A percentile compares a stretch with the other conserved stretches of the same genome.
Conservation (phyloP, 2,329 filamentous ascomycete genomes). For the Aspergillus costaricaensis region DNA sequence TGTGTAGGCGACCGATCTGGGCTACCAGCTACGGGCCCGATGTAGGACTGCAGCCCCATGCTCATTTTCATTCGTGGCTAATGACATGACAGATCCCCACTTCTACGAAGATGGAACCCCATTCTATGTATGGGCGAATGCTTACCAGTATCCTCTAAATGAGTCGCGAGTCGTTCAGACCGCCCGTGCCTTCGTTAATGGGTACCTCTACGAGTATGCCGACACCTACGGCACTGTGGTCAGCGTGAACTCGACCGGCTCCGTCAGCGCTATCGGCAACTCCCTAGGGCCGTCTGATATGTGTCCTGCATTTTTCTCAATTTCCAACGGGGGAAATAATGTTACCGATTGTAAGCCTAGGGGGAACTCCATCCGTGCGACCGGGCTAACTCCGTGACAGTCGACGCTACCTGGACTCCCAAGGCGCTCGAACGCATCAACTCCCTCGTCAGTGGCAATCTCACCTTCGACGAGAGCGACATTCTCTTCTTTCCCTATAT, state of each 20-base stretch:
- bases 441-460: slow-evolving; percentile 52
- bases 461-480: slow-evolving; percentile 58
- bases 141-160: slow-evolving; percentile 46
- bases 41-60: background rate
- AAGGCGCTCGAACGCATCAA: slow-evolving; percentile 52
- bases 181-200: background rate
- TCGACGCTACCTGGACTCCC: slow-evolving; percentile 19
- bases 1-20: slow-evolving; percentile 7
- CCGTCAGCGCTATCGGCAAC: slow-evolving; percentile 58
- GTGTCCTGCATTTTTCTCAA: slow-evolving; percentile 60
- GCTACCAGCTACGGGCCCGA: slow-evolving; percentile 19
- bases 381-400: background rate
- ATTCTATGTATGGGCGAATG: slow-evolving; percentile 66
- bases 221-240: slow-evolving; percentile 55
- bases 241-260: slow-evolving; percentile 59
- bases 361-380: background rate
- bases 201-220: slow-evolving; percentile 9
- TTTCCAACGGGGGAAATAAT: slow-evolving; percentile 36
- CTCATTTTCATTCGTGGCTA: background rate
- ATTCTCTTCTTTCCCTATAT: slow-evolving; percentile 64
- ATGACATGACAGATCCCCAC: slow-evolving; percentile 31
- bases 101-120: slow-evolving; percentile 52
- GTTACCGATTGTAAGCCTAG: slow-evolving; percentile 12
- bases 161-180: slow-evolving; percentile 1
- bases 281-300: slow-evolving; percentile 64